Percentiles rank a stretch among this genome's conserved stretches.
Conservation (phyloP, 75 land plant genomes). For the Pinus albicaulis region DNA sequence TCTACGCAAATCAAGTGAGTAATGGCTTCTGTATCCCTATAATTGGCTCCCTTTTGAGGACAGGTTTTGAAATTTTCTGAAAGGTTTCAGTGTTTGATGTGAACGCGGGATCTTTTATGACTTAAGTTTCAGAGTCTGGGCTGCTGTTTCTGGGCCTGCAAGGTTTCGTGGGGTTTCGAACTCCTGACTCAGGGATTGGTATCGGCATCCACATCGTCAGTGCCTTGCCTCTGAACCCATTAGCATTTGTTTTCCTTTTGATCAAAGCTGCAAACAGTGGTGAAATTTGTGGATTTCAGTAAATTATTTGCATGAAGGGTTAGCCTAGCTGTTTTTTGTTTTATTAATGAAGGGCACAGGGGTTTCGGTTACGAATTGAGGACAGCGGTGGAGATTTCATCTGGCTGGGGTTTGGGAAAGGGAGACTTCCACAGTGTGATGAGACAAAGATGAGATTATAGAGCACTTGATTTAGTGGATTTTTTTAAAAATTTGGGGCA, state of each 20-base stretch:
- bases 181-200: not conserved
- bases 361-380: not conserved
- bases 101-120: conserved; percentile 1
- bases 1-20: not conserved
- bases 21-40: not conserved
- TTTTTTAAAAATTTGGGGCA: not conserved
- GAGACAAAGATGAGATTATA: not conserved
- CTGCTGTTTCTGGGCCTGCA: not conserved
- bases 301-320: not conserved
- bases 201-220: not conserved
- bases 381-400: not conserved
- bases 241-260: not conserved
- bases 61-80: not conserved
- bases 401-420: not conserved
- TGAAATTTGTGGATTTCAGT: not conserved
- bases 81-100: not conserved
- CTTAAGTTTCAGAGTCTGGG: too few relatives aligned
- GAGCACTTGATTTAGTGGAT: too few relatives aligned
- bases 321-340: not conserved
- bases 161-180: not conserved
- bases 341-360: not conserved
- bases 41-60: not conserved
- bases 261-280: not conserved
- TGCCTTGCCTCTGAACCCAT: not conserved
- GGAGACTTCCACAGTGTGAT: not conserved